Evolutionary conservation across 2,329 filamentous ascomycete genomes (phyloP).

Genomic region (Lanzia echinophila): DNA sequence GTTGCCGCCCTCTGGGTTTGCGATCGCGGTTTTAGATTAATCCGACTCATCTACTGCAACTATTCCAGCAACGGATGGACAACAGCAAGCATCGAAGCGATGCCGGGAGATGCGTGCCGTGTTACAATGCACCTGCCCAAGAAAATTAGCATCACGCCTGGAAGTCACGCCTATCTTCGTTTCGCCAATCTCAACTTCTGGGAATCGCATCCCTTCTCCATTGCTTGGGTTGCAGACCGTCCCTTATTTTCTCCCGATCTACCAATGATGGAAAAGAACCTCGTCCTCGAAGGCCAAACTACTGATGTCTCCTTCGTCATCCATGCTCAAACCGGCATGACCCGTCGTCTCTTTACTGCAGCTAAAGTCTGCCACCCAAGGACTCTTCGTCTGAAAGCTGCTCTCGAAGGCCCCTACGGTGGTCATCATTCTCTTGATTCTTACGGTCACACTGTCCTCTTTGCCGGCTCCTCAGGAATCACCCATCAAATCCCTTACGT

Average conservation of each 20-base stretch:
- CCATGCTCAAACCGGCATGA: slow-evolving; percentile 82
- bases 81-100: slow-evolving; percentile 57
- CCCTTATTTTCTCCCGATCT: slow-evolving; percentile 30
- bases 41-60: slow-evolving; percentile 60
- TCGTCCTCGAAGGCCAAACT: not conserved
- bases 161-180: slow-evolving; percentile 69
- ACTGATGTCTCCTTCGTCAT: slow-evolving; percentile 71
- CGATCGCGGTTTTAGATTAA: slow-evolving; percentile 60
- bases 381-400: slow-evolving; percentile 39
- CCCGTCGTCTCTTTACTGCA: slow-evolving; percentile 68
- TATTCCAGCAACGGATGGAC: slow-evolving; percentile 47
- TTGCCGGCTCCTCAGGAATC: slow-evolving; percentile 90
- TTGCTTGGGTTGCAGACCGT: slow-evolving; percentile 63
- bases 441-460: slow-evolving; percentile 85
- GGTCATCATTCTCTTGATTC: slow-evolving; percentile 80
- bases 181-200: slow-evolving; percentile 59
- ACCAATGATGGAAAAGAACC: slow-evolving; percentile 34
- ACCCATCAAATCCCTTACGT: slow-evolving; percentile 91
- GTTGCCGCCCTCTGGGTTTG: slow-evolving; percentile 70
- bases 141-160: slow-evolving; percentile 58
- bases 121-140: slow-evolving; percentile 65
- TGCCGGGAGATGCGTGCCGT: slow-evolving; percentile 63
- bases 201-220: slow-evolving; percentile 73
- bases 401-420: slow-evolving; percentile 85
- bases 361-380: slow-evolving; percentile 40